Evolutionary conservation across 202 grass and related monocot species (phyloP).

Genomic region (Schoenoplectus tabernaemontani): DNA sequence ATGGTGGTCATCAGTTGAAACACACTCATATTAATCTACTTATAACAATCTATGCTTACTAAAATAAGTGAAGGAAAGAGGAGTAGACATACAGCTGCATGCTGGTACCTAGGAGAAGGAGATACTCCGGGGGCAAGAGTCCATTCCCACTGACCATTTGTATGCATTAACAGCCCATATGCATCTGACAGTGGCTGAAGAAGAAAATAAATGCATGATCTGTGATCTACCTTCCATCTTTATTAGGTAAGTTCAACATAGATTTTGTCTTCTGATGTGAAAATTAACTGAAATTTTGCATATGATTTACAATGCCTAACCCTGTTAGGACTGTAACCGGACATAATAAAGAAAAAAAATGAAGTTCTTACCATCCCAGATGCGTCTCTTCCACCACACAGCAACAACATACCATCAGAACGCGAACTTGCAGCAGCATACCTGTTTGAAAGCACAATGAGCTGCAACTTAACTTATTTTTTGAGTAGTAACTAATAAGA

Average conservation of each 20-base stretch:
- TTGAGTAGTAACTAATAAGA: neutral
- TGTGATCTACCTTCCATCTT: neutral
- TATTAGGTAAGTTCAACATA: neutral
- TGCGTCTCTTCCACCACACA: conserved; percentile 95
- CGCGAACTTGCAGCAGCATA: conserved; percentile 96
- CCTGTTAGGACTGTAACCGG: neutral
- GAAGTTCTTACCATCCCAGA: conserved; percentile 62
- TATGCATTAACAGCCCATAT: conserved; percentile 98
- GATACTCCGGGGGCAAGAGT: conserved; percentile 93
- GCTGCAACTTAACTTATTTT: conserved; percentile 12
- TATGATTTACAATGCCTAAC: neutral
- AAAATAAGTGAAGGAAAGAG: neutral
- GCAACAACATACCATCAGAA: conserved; percentile 96
- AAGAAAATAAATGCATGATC: conserved; percentile 11
- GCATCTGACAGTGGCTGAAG: conserved; percentile 88
- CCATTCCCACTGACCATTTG: conserved; percentile 97
- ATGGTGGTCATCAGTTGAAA: neutral
- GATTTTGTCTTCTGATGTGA: neutral
- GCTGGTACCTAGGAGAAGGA: conserved; percentile 97
- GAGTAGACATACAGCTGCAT: conserved; percentile 76
- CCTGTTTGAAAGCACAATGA: conserved; percentile 42
- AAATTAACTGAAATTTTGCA: neutral
- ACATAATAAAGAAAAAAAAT: conserved; percentile 24
- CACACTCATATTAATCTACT: neutral
- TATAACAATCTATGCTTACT: neutral